Evolutionary conservation across 768 basidiomycete genomes (phyloP), one percentile per base, ranked within the genome.

Genomic region (Scleroderma bovista): DNA sequence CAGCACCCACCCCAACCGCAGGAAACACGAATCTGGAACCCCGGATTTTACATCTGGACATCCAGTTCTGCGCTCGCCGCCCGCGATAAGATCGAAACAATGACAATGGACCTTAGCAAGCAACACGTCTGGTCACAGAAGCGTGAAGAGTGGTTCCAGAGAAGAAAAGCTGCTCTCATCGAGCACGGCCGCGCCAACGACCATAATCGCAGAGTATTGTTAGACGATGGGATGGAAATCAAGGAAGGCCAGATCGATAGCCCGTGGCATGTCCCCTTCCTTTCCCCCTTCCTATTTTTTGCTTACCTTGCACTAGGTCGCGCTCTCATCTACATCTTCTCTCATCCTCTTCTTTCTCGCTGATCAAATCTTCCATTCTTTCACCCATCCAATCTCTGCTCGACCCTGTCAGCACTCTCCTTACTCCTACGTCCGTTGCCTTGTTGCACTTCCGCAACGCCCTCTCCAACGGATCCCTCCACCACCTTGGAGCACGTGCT

Each of bases 41-140:
- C 82, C 57, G 86, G 87, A 5, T 84, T 78, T 76, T 90, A 90
- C 59, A 57, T 90, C 37, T 88, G 86, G 85, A 75, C 78, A 45
- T 77, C 78, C 15, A 72, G 71, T 47, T 80, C 73, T 44, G 71
- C 74, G 43, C 72, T 70, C 61, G 78, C 75, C 11, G 72, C 76
- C 8, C 70, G 75, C 54, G 77, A 83, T 60, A 81, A 79, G 58
- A 64, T 82, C 44, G 67, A 76, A 16, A 70, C 73, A 44, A 88
- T 89, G 86, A 73, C 72, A 56, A 60, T 71, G 49, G 78, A 76
- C 51, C 69, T 89, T 38, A 73, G 72, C 48, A 60, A 64, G 19
- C 26, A 45, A 33, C 29, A 45, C 15, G 17, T n/a, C 10, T 45
- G 44, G 44, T 17, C 15, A 11, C 31, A 10, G 29, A 34, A 33